These are phyloP conservation scores for Liriodendron chinense DNA, from an alignment of 164 flowering plant species.

Conservation along the genomic window DNA sequence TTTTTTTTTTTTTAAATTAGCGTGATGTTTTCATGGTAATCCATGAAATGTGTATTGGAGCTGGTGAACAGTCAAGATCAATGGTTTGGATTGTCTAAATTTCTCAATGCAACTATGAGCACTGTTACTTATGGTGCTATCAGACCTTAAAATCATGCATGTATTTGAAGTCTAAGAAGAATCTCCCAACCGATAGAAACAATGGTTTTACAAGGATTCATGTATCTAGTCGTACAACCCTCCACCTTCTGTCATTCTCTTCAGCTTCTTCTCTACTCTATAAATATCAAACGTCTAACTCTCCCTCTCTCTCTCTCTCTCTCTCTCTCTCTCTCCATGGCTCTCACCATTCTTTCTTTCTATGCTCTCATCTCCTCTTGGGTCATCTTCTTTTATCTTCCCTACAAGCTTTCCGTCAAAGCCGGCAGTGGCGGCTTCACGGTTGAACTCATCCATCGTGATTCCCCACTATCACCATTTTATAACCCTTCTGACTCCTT, in stretches of 20 bases:
- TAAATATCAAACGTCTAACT: not conserved
- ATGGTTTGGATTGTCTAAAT: too few relatives aligned
- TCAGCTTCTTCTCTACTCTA: not conserved
- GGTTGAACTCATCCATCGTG: constrained; percentile 35
- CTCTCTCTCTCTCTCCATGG: not conserved
- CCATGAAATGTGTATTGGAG: too few relatives aligned
- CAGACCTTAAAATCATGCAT: not conserved
- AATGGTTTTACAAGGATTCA: not conserved
- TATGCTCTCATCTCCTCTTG: not conserved
- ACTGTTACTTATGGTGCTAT: too few relatives aligned
- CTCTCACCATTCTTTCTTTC: not conserved
- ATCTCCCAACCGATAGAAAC: not conserved
- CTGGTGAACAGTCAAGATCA: too few relatives aligned
- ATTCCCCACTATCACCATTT: constrained; percentile 36
- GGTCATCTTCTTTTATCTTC: not conserved
- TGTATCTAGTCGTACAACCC: not conserved
- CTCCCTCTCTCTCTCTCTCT: too few relatives aligned
- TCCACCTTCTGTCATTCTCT: not conserved
- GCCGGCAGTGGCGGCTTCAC: constrained; percentile 22
- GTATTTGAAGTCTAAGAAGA: not conserved
- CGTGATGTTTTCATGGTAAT: too few relatives aligned
- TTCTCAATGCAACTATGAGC: too few relatives aligned
- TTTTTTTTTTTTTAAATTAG: too few relatives aligned
- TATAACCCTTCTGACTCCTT: constrained; percentile 21
- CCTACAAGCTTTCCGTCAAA: not conserved